Conservation (phyloP, 495 filamentous ascomycete species). For the Pseudomonodictys pantanalensis region DNA sequence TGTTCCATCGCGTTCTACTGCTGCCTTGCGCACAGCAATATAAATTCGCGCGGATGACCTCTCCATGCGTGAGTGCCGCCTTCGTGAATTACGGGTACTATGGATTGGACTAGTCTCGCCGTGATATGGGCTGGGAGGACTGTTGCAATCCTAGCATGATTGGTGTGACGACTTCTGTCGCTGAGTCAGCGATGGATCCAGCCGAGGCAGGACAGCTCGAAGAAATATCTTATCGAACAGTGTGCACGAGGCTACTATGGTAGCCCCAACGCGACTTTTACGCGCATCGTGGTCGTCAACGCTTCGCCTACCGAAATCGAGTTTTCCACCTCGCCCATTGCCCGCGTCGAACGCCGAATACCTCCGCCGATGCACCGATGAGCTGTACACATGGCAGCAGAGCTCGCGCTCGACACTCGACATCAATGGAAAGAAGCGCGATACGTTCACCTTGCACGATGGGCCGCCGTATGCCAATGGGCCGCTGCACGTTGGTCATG, state of each 20-base stretch:
- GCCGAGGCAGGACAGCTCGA: no score
- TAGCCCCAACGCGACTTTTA: constrained; percentile 32
- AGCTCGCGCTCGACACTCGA: constrained; percentile 47
- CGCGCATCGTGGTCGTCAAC: constrained; percentile 41
- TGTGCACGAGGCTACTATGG: constrained; percentile 35
- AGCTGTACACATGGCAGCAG: constrained; percentile 85
- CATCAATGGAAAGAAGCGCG: not conserved
- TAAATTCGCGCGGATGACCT: no score
- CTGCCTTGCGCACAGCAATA: no score
- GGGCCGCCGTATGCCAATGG: constrained; percentile 98
- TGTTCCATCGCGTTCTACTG: no score
- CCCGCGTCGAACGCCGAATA: constrained; percentile 49
- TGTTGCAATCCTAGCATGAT: no score
- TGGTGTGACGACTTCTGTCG: no score
- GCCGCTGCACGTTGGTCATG: constrained; percentile 91
- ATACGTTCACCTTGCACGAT: constrained; percentile 80
- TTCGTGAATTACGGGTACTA: no score
- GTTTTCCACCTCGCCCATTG: constrained; percentile 49
- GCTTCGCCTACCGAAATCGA: constrained; percentile 44
- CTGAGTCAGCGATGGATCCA: no score
- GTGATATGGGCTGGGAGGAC: no score
- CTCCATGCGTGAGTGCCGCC: no score
- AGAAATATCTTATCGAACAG: no score
- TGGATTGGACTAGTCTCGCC: no score
- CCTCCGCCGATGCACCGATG: constrained; percentile 75